A percentile compares a stretch with the other conserved stretches of the same genome.
Conservation (phyloP, 2,329 filamentous ascomycete genomes). For the Penicillium polonicum region DNA sequence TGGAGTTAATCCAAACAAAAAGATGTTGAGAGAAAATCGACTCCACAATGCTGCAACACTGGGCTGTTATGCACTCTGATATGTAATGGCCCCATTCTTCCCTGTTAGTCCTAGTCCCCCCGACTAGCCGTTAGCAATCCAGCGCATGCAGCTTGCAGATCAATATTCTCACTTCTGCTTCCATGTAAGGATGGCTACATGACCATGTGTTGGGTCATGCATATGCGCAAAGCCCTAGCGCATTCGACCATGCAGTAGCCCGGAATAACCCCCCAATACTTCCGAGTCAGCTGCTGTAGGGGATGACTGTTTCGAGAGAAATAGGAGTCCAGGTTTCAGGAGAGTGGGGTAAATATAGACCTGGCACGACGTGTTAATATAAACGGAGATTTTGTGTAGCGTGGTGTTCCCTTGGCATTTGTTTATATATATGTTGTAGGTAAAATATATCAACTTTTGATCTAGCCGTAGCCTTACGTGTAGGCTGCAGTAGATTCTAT, state of each 20-base stretch:
- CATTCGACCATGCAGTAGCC: constrained; percentile 7
- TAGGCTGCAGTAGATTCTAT: background rate
- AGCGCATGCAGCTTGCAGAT: constrained; percentile 14
- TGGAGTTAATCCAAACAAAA: background rate
- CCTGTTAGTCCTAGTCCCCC: background rate
- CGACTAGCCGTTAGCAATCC: constrained; percentile 12
- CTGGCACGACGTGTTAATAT: background rate
- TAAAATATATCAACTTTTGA: background rate
- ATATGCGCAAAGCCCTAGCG: background rate
- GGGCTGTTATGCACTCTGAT: background rate
- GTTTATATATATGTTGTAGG: background rate
- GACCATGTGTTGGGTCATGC: constrained; percentile 1
- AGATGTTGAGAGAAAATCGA: background rate
- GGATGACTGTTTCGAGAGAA: constrained; percentile 8
- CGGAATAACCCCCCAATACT: background rate
- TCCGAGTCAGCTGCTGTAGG: constrained; percentile 3
- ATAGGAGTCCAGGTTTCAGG: constrained; percentile 9
- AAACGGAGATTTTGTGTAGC: constrained; percentile 3
- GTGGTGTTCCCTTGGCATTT: background rate
- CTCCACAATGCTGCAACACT: constrained; percentile 22
- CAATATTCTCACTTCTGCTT: constrained; percentile 3
- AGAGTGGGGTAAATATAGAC: constrained; percentile 1
- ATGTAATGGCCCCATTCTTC: background rate
- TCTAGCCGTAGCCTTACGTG: background rate
- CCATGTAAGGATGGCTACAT: background rate